phyloP scores from a whole-genome alignment of 495 filamentous ascomycete genomes.

The Annulohypoxylon nitens region DNA sequence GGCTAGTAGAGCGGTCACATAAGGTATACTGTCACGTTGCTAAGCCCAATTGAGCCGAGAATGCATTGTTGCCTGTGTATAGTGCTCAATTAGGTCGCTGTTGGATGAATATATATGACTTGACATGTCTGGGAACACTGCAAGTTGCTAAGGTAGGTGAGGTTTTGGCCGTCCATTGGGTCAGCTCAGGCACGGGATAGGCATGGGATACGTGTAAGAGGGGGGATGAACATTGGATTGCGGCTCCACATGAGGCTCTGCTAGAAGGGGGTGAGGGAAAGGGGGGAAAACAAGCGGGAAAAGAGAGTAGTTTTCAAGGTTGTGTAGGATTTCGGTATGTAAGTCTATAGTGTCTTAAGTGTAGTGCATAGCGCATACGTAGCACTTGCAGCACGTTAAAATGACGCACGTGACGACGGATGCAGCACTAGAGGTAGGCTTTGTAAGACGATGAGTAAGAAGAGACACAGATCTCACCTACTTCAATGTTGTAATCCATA shows the following conservation, averaged over 20 bases:
- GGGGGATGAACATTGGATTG: background rate
- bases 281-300: background rate
- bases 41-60: conserved; percentile 14
- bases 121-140: conserved; percentile 1
- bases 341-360: background rate
- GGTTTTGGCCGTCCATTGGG: background rate
- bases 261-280: background rate
- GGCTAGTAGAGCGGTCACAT: conserved; percentile 6
- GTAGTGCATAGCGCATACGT: background rate
- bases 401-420: background rate
- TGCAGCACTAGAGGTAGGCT: background rate
- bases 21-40: conserved; percentile 9
- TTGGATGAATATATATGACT: conserved; percentile 3
- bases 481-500: background rate
- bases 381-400: background rate
- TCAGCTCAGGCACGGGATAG: background rate
- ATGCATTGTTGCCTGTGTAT: conserved; percentile 14
- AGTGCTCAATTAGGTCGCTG: background rate
- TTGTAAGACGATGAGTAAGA: conserved; percentile 4
- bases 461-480: background rate
- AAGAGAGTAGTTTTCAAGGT: background rate
- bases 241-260: conserved; percentile 25
- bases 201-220: conserved; percentile 18
- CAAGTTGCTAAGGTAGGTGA: background rate
- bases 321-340: conserved; percentile 1